Conservation (phyloP, 2,329 filamentous ascomycete genomes). For the Paecilomyces sp. region DNA sequence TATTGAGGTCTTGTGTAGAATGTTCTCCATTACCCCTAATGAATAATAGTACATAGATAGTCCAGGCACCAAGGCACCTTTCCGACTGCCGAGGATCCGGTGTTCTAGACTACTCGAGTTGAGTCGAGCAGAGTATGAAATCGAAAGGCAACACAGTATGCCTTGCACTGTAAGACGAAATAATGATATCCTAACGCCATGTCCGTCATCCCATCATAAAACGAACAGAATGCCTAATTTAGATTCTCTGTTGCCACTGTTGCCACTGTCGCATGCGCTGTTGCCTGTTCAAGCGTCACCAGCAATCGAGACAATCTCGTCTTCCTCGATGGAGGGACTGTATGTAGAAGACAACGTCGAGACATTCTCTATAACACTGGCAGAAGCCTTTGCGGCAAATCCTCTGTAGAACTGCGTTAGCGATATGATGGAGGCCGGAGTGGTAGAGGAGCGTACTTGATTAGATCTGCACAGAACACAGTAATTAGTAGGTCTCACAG, state of each 20-base stretch:
- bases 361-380: constrained; percentile 61
- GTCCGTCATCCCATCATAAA: not conserved
- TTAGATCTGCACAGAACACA: constrained; percentile 22
- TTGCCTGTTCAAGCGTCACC: constrained; percentile 10
- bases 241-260: not conserved
- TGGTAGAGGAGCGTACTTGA: constrained; percentile 27
- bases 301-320: constrained; percentile 56
- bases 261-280: not conserved
- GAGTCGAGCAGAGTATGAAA: not conserved
- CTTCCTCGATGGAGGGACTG: constrained; percentile 66
- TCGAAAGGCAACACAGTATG: not conserved
- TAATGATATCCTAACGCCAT: not conserved
- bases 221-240: constrained; percentile 1
- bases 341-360: constrained; percentile 55
- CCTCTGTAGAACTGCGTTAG: constrained; percentile 47
- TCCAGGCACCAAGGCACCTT: not conserved
- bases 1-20: not conserved
- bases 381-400: constrained; percentile 68
- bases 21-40: not conserved
- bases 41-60: not conserved
- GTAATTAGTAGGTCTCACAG: not conserved
- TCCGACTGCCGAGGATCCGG: not conserved
- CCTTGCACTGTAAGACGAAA: not conserved
- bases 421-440: not conserved
- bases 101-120: not conserved